Conservation (phyloP, 2,329 filamentous ascomycete genomes). For the Elsinoe perseae region DNA sequence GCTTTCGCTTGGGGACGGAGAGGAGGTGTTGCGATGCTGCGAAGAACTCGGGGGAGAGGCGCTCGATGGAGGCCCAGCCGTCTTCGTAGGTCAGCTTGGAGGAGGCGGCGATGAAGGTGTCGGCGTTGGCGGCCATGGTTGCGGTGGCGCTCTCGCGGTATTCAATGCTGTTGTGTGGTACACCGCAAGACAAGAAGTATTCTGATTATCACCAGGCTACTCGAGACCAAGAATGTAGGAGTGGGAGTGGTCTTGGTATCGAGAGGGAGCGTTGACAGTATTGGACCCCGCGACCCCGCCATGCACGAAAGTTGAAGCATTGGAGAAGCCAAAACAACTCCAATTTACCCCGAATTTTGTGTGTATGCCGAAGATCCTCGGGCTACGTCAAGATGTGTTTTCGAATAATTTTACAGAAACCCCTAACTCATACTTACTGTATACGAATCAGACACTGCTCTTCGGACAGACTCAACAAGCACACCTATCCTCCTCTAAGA, state of each 20-base stretch:
- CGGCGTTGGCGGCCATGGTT: background rate
- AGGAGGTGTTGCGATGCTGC: conserved; percentile 25
- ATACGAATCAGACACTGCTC: too few species aligned
- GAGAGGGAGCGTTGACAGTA: background rate
- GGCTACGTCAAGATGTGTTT: conserved; percentile 1
- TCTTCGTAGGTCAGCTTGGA: conserved; percentile 23
- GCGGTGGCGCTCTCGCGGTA: background rate
- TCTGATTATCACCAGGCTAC: background rate
- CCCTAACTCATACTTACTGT: conserved; percentile 16
- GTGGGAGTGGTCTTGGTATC: background rate
- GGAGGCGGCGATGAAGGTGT: conserved; percentile 1
- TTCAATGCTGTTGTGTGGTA: too few species aligned
- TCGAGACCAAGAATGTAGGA: background rate
- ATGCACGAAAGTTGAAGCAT: background rate
- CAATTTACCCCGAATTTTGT: background rate
- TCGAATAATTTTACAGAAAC: background rate
- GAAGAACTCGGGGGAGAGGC: conserved; percentile 28
- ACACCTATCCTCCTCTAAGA: background rate
- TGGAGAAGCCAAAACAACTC: background rate
- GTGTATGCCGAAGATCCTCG: background rate
- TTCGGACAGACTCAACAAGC: too few species aligned
- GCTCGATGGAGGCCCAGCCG: conserved; percentile 26
- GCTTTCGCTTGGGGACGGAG: conserved; percentile 26
- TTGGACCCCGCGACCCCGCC: conserved; percentile 1
- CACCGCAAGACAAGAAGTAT: too few species aligned